Conservation (phyloP, 2,329 filamentous ascomycete species). For the Coniochaeta ligniaria region DNA sequence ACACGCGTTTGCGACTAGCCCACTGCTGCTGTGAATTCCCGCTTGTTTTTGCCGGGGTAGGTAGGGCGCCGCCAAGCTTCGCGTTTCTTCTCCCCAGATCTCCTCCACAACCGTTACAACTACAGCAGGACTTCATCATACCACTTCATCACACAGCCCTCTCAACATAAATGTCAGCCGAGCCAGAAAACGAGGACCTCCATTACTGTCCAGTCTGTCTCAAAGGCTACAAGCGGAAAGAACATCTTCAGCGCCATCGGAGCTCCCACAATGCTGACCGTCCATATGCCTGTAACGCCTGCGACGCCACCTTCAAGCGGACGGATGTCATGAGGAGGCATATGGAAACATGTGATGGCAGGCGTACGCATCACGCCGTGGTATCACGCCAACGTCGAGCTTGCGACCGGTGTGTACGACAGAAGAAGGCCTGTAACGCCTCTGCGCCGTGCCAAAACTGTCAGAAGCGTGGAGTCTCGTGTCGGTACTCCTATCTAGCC, state of each 20-base stretch:
- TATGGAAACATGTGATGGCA: constrained; percentile 21
- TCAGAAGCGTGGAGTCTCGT: constrained; percentile 15
- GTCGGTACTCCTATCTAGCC: constrained; percentile 10
- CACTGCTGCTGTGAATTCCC: too few relatives aligned
- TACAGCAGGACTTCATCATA: neutral
- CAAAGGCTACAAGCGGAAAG: constrained; percentile 27
- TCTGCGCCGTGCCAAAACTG: constrained; percentile 22
- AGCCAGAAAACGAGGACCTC: constrained; percentile 4
- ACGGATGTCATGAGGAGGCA: constrained; percentile 29
- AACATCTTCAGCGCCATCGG: constrained; percentile 27
- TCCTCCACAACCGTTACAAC: neutral
- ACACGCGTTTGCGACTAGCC: too few relatives aligned
- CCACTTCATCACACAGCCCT: neutral
- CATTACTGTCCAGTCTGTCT: constrained; percentile 22
- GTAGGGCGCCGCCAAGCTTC: too few relatives aligned
- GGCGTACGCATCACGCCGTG: constrained; percentile 1
- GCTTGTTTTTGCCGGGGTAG: too few relatives aligned
- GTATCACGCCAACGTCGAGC: constrained; percentile 17
- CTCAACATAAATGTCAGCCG: neutral
- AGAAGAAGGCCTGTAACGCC: constrained; percentile 25
- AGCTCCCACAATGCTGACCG: constrained; percentile 22
- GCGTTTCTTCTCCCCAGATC: too few relatives aligned
- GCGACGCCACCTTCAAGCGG: constrained; percentile 24
- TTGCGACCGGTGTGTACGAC: constrained; percentile 25
- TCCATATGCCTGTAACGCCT: constrained; percentile 22